Evolutionary conservation across 2,329 filamentous ascomycete species (phyloP).

Genomic region (Hirsutella minnesotensis): DNA sequence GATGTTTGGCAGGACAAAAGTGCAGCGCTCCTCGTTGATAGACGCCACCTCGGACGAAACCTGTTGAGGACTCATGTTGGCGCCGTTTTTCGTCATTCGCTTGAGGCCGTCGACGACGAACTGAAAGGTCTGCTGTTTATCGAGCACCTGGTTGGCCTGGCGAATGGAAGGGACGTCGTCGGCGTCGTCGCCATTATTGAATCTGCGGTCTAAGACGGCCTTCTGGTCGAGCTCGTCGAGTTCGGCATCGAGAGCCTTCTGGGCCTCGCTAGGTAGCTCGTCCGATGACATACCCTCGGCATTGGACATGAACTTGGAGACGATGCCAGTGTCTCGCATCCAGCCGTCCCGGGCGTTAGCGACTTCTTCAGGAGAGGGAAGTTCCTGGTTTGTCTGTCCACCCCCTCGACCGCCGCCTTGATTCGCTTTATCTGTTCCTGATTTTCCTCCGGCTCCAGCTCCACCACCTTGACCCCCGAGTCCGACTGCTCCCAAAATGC

Average conservation of each 20-base stretch:
- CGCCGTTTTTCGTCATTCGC: conserved; percentile 1
- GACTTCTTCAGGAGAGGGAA: not conserved
- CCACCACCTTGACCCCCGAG: no score
- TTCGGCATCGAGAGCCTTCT: conserved; percentile 5
- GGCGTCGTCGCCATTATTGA: not conserved
- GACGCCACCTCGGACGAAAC: conserved; percentile 1
- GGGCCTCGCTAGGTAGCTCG: conserved; percentile 2
- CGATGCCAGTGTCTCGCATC: conserved; percentile 6
- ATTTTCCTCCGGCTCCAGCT: no score
- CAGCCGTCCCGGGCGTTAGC: conserved; percentile 3
- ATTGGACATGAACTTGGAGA: conserved; percentile 7
- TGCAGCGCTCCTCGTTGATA: conserved; percentile 6
- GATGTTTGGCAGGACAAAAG: conserved; percentile 3
- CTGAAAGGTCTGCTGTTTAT: conserved; percentile 4
- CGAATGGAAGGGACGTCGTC: conserved; percentile 1
- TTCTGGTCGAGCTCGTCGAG: conserved; percentile 8
- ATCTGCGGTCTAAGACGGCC: conserved; percentile 6
- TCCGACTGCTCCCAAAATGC: no score
- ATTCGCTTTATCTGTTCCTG: no score
- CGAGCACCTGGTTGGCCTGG: conserved; percentile 5
- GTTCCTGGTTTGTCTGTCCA: not conserved
- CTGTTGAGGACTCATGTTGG: conserved; percentile 3
- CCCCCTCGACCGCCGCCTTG: no score
- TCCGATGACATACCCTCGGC: conserved; percentile 4
- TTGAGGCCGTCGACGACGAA: conserved; percentile 6